Base-by-base conservation (phyloP, 164 flowering plant genomes). In the Dillenia suffruticosa region DNA sequence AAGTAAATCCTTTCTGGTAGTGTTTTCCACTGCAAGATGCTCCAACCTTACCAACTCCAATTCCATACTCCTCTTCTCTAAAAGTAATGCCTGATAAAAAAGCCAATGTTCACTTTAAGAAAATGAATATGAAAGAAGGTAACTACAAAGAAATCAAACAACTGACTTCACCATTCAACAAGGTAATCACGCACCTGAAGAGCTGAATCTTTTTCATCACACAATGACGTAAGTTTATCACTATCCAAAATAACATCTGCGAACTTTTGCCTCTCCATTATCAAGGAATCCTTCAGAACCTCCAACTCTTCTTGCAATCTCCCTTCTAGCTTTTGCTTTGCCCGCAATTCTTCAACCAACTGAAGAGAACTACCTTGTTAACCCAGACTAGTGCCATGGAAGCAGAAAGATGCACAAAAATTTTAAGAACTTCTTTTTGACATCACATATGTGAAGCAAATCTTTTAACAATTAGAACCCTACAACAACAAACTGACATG, bases 291-390 rank as follows among this genome's bases (percentile, higher is more conserved):
- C 65, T 79, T 87, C 68, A 95, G 49, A 32, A 62, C 65, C 59
- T 83, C 89, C 71, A 92, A 52, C 68, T 95, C 94, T 63, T 85
- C 85, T 53, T 73, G 84, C 76, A 90, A 63, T 61, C 66, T 73
- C 12, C 58, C 59, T 75, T 85, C 92, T 72, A 74, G 69, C 63
- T 72, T 74, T 70, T 90, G 75, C 72, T 80, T 90, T 68, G 80
- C 92, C 54, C 63, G 79, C 67, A 95, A 66, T 63, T 90, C 89
- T 62, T 82, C 84, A 64, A 68, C 47, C 63, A 95, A 79, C 99
- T 95, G 66, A 51, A 64, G 10, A 63, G 40, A 62, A 59, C 58
- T 43, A 43, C 59, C 19, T 19, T 15, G 44, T 54, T 47, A 56
- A 32, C 13, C 61, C 17, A 57, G 12, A 16, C 17, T 10, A 51